Percentiles rank a stretch among this genome's conserved stretches.
Conservation (phyloP, 495 filamentous ascomycete genomes). For the Melanomma pulvis-pyrius region DNA sequence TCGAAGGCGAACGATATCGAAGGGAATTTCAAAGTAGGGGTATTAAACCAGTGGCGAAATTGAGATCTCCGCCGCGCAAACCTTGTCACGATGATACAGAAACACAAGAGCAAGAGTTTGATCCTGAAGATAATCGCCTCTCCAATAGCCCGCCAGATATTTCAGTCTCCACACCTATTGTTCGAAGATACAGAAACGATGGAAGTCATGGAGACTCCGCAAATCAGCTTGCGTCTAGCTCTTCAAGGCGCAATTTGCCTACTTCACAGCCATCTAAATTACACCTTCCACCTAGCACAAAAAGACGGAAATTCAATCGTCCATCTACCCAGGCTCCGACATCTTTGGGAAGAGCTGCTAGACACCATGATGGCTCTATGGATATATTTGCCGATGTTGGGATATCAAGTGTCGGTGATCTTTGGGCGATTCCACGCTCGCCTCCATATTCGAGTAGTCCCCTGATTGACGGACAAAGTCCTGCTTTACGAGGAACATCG, state of each 20-base stretch:
- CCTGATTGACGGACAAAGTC: background rate
- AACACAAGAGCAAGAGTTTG: slow-evolving; percentile 33
- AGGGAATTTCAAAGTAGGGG: slow-evolving; percentile 40
- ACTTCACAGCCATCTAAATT: background rate
- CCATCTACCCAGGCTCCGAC: background rate
- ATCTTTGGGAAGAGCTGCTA: background rate
- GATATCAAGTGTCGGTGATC: background rate
- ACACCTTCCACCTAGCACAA: background rate
- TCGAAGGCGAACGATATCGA: slow-evolving; percentile 43
- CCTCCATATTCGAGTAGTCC: slow-evolving; percentile 31
- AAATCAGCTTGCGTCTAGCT: background rate
- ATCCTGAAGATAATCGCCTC: slow-evolving; percentile 12
- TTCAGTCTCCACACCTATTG: background rate
- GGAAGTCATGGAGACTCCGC: background rate
- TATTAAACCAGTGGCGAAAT: slow-evolving; percentile 36
- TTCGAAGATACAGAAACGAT: background rate
- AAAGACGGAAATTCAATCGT: slow-evolving; percentile 2
- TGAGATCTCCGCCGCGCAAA: slow-evolving; percentile 12
- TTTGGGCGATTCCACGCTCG: slow-evolving; percentile 21
- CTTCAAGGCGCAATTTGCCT: background rate
- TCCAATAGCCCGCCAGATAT: slow-evolving; percentile 12
- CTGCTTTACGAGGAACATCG: background rate
- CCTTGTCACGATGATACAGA: slow-evolving; percentile 7
- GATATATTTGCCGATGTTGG: background rate
- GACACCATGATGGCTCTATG: background rate